Evolutionary conservation across 78 protist species (phyloP), one percentile per base, ranked within the genome.

Genomic region (Dictyostelium firmibasis): DNA sequence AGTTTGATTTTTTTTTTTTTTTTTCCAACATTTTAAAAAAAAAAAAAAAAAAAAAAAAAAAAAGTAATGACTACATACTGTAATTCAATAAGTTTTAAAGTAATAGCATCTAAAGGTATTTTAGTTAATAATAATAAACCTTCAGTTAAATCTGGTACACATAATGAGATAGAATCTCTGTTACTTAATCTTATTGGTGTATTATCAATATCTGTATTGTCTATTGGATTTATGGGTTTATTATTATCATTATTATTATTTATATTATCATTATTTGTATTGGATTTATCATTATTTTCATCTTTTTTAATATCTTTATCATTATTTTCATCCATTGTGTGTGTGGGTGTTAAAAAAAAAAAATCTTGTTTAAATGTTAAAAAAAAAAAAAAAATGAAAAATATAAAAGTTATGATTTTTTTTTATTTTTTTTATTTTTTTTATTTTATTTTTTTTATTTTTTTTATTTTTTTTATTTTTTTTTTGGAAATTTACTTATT

Each of bases 21-120:
- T 57, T 50, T 50, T 50, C 3, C 16, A 47, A 13, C 5, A 20
- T 44, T 44, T 27, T 4, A 36, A 38, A 44, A 25, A 41, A 44
- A 44, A 44, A 44, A 44, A 11, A n/a, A 29, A 44, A 29, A 25
- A 78, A 16, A 29, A 78, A 74, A 77, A 14, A 77, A 44, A 44
- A 44, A 44, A 44, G 5, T 23, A 20, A 57, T n/a, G n/a, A 57
- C 6, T 57, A 57, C 67, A 23, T 67, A 84, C 89, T 89, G 94
- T 64, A 89, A 81, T 69, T 89, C 94, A 38, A 20, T 43, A 8
- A 89, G 53, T 81, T 89, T 89, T 43, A 89, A 16, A 10, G 72
- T 89, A 23, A 89, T 81, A 33, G 94, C 87, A 81, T 89, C 94
- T 44, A 89, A 33, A 5, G 94, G 94, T 44, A 89, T 77, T 62